Evolutionary conservation across 345 rosid genomes (phyloP).

Genomic region (Adansonia digitata): DNA sequence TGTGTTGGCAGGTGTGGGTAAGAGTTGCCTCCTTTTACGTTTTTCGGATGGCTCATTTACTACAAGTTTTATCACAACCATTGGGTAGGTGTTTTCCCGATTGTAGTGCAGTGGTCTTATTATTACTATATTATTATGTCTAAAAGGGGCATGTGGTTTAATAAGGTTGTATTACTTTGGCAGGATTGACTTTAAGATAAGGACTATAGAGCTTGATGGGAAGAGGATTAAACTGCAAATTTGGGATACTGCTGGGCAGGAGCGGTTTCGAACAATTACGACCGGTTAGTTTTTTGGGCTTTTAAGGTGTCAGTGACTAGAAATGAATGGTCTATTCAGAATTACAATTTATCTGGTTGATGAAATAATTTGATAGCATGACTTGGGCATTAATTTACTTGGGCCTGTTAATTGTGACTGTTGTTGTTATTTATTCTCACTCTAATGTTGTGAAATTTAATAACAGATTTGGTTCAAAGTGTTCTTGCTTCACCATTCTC

Average conservation of each 20-base stretch:
- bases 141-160: not conserved
- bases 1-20: slow-evolving; percentile 60
- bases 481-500: not conserved
- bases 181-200: slow-evolving; percentile 95
- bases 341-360: not conserved
- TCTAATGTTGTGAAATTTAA: not conserved
- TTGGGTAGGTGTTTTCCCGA: slow-evolving; percentile 45
- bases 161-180: not conserved
- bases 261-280: slow-evolving; percentile 82
- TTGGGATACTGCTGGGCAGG: slow-evolving; percentile 94
- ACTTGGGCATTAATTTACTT: not conserved
- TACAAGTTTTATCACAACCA: slow-evolving; percentile 95
- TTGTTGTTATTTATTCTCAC: not conserved
- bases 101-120: not conserved
- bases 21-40: slow-evolving; percentile 91
- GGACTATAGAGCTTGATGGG: slow-evolving; percentile 94
- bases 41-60: slow-evolving; percentile 96
- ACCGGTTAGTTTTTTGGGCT: slow-evolving; percentile 51
- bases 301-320: not conserved
- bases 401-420: not conserved
- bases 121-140: not conserved
- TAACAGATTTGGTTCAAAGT: not conserved
- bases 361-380: not conserved
- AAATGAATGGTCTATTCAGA: not conserved
- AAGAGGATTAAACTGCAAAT: slow-evolving; percentile 92